These are phyloP conservation scores for Daedaleopsis sinensis DNA, from an alignment of 768 basidiomycete species.

Conservation along the genomic window DNA sequence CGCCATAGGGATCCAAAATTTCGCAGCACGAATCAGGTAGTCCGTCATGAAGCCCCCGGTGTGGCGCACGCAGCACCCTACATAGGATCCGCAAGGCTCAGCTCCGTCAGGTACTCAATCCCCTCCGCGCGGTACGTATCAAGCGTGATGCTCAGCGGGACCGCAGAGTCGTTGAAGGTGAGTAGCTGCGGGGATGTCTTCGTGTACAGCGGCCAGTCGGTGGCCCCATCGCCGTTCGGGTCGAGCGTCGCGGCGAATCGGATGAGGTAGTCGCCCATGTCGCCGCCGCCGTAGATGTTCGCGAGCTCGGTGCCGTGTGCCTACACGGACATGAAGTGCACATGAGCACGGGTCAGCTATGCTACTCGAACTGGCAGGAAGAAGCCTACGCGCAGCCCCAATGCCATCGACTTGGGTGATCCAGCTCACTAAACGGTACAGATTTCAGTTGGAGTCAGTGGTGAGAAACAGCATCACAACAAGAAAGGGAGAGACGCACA, in stretches of 20 bases:
- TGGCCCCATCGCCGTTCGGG: slow-evolving; percentile 28
- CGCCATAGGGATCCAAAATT: no score
- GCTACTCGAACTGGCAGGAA: no score
- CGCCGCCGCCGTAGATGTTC: slow-evolving; percentile 17
- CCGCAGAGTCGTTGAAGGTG: slow-evolving; percentile 19
- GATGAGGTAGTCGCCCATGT: slow-evolving; percentile 27
- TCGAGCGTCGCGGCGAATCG: slow-evolving; percentile 33
- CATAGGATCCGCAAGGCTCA: background rate
- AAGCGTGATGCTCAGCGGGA: background rate
- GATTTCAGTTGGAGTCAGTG: background rate
- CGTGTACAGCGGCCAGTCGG: slow-evolving; percentile 29
- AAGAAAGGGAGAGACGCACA: background rate
- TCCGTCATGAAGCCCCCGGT: no score
- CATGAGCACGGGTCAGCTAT: no score
- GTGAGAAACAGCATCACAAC: no score
- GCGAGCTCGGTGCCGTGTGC: slow-evolving; percentile 16
- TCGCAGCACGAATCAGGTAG: no score
- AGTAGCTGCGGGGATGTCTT: slow-evolving; percentile 14
- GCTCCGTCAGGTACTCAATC: background rate
- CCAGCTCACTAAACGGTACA: slow-evolving; percentile 8
- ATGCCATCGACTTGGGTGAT: slow-evolving; percentile 2
- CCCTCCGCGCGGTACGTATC: background rate
- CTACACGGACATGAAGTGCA: background rate
- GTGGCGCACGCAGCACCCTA: no score
- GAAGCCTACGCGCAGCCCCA: background rate